phyloP scores from a whole-genome alignment of 2,329 filamentous ascomycete species.

The Hirsutella thompsonii region DNA sequence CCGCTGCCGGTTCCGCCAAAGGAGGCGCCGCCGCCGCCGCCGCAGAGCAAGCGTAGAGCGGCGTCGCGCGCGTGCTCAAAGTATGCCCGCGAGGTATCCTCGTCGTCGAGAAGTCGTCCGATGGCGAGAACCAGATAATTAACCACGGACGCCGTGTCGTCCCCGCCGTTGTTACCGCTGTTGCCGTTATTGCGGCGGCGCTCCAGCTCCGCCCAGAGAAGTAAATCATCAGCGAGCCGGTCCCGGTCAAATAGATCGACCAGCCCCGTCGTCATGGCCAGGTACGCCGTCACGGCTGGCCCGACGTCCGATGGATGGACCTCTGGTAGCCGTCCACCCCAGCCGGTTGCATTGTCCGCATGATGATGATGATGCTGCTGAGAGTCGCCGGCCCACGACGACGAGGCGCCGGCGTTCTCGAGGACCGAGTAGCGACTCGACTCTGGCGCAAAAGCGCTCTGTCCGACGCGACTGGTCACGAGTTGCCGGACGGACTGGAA shows the following conservation, averaged over 20 bases:
- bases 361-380: neutral
- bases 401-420: conserved; percentile 24
- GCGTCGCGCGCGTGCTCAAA: conserved; percentile 36
- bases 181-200: neutral
- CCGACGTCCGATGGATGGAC: conserved; percentile 15
- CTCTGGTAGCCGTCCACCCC: conserved; percentile 7
- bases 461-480: conserved; percentile 33
- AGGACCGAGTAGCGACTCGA: conserved; percentile 35
- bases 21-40: too few relatives aligned
- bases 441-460: conserved; percentile 36
- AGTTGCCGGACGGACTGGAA: conserved; percentile 42
- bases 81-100: conserved; percentile 27
- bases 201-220: conserved; percentile 25
- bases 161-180: conserved; percentile 4
- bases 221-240: conserved; percentile 25
- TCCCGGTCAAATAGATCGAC: conserved; percentile 34
- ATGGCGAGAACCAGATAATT: conserved; percentile 39
- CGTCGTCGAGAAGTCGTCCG: conserved; percentile 28
- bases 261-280: conserved; percentile 29
- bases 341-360: neutral
- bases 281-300: conserved; percentile 20
- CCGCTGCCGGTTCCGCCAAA: too few relatives aligned
- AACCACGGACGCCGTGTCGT: conserved; percentile 27
- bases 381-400: neutral
- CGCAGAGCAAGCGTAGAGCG: conserved; percentile 31